Base-by-base conservation (phyloP, 306 rosid genomes). In the Corylus americana region DNA sequence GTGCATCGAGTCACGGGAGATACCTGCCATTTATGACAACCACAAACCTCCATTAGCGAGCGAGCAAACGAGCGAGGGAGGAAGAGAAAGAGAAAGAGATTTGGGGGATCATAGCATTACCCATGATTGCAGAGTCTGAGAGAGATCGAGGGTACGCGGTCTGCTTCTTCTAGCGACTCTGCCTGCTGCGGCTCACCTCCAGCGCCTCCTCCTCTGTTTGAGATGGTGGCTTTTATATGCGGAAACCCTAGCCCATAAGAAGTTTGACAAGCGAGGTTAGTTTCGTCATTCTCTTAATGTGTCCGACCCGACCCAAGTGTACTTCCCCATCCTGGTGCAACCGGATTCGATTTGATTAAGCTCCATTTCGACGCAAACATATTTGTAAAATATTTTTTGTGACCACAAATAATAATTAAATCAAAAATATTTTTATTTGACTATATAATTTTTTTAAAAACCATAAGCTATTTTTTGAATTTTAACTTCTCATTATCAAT, bases 1-100 rank as follows among this genome's bases (percentile, higher is more conserved):
- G 85, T 85, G 88, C 88, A 85, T 85, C 68, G 88, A 85, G 69
- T 85, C 88, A 81, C 88, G 88, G 11, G 88, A 85, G 80, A 85
- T 85, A 77, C 88, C 88, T 85, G 61, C 22, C 74, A 76, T 12
- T 12, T 11, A 35, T 20, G 4, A 18, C 39, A 45, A 48, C 39
- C 71, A 64, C 31, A 58, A 22, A 22, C 35, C 3, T 58, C 64
- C 64, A 58, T 22, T 58, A 35, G 2, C 39, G 1, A 16, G 4
- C 27, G 42, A 27, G n/a, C 17, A 37, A 35, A 8, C 31, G 45
- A 31, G 44, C 2, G 45, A 63, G n/a, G 12, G 6, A 31, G 0
- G 29, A 2, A 10, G 66, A 58, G 14, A 59, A 37, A 9, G n/a
- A 63, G 45, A 31, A 20, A 63, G 18, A 12, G 44, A 12, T 17